Evolutionary conservation across 2,329 filamentous ascomycete species (phyloP), one percentile per base, ranked within the genome.

Genomic region (Tolypocladium ophioglossoides): DNA sequence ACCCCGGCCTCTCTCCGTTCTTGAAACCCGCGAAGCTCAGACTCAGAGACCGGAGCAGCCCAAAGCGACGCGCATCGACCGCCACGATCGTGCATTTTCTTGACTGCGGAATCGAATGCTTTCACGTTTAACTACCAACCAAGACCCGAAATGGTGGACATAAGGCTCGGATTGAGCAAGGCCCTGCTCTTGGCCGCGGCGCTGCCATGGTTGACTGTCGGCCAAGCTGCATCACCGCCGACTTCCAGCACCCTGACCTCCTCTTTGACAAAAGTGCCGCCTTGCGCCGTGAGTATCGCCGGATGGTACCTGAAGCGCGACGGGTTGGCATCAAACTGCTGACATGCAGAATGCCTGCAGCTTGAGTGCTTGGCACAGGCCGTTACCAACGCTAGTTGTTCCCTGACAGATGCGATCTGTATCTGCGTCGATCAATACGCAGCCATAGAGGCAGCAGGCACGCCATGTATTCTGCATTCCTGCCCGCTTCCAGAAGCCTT

Each of bases 181-280:
- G 20, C 22, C 22, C 22, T 44, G 12, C 41, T 44, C 22, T 44
- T 22, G 6, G 14, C 41, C 22, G 41, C 41, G 41, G 41, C 41
- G 22, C 22, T 44, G 22, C 41, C 41, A 14, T 18, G 22, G 59
- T 84, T 63, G 51, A 18, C 5, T 16, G 20, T 16, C 6, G 41
- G 41, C 14, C 22, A 44, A 27, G 41, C n/a, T 16, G 10, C 39
- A 32, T 35, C 41, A 9, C 14, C 10, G 11, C 41, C 41, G 22
- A 44, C 5, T 18, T 44, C 22, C 6, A 27, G 41, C 41, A 27
- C 41, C 14, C 14, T 44, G 3, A 44, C 41, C 22, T 27, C 41
- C 22, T 8, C 41, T 27, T 27, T 44, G 41, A 14, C 22, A 10
- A 44, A 27, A 27, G 22, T 44, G 22, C 41, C 41, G 7, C 7